Conservation (phyloP, 2,329 filamentous ascomycete genomes). For the Colletotrichum gigasporum region DNA sequence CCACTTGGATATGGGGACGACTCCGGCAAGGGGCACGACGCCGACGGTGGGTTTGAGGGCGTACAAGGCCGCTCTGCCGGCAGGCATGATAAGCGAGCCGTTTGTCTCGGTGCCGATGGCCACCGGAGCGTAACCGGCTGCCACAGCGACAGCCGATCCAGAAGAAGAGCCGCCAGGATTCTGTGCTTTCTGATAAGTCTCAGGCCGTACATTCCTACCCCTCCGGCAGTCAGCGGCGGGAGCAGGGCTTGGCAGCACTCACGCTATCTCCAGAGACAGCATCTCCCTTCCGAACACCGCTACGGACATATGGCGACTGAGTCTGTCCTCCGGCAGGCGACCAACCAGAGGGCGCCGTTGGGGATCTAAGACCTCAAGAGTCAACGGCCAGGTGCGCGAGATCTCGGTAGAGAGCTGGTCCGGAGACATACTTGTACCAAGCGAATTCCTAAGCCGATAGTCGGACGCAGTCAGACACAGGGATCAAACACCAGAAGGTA, state of each 20-base stretch:
- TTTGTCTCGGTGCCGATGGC: constrained; percentile 44
- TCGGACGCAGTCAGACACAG: neutral
- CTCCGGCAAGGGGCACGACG: neutral
- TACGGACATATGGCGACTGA: constrained; percentile 38
- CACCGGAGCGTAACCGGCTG: constrained; percentile 42
- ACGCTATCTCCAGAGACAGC: constrained; percentile 32
- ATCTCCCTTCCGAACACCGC: constrained; percentile 33
- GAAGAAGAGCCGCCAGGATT: constrained; percentile 44
- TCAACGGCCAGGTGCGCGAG: neutral
- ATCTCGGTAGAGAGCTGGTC: neutral
- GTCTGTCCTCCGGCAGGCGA: constrained; percentile 39
- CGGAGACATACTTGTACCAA: neutral
- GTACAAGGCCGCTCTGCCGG: constrained; percentile 36
- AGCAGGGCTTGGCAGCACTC: neutral
- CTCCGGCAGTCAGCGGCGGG: too few species aligned
- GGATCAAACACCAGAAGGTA: neutral
- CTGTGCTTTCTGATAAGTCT: too few species aligned
- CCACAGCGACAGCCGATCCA: constrained; percentile 44
- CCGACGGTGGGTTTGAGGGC: constrained; percentile 37
- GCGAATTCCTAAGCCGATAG: neutral
- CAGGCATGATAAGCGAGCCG: constrained; percentile 39
- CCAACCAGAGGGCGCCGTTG: constrained; percentile 35
- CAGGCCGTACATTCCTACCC: too few species aligned
- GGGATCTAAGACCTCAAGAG: constrained; percentile 28
- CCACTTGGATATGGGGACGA: constrained; percentile 1